Evolutionary conservation across 1,284 basidiomycete species (phyloP).

Genomic region (Bjerkandera adusta): DNA sequence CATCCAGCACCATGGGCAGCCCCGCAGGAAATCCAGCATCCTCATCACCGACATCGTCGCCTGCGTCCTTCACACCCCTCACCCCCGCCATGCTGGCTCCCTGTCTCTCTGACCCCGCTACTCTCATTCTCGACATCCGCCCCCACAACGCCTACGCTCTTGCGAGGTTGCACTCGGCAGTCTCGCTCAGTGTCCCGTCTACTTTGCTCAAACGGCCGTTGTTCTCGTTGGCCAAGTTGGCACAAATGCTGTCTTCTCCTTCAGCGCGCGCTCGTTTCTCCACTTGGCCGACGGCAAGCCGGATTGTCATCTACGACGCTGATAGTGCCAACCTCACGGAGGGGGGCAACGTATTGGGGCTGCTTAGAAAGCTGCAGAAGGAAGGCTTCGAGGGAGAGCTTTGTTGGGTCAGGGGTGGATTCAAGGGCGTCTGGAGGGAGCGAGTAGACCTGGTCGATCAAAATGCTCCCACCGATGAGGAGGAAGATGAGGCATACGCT

Average conservation of each 20-base stretch:
- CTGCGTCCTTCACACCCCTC: conserved; percentile 32
- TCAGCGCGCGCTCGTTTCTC: conserved; percentile 59
- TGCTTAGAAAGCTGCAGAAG: conserved; percentile 82
- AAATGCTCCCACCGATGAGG: conserved; percentile 40
- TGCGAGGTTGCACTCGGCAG: conserved; percentile 68
- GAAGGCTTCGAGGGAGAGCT: conserved; percentile 62
- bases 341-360: conserved; percentile 69
- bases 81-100: conserved; percentile 31
- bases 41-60: conserved; percentile 3
- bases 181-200: conserved; percentile 91
- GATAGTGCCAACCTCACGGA: conserved; percentile 64
- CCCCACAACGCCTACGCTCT: conserved; percentile 72
- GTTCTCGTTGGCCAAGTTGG: conserved; percentile 74
- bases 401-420: conserved; percentile 80
- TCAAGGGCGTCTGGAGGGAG: conserved; percentile 65
- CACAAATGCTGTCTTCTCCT: conserved; percentile 69
- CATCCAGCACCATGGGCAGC: no score
- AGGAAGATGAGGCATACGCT: conserved; percentile 51
- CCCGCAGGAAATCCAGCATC: neutral
- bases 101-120: conserved; percentile 32
- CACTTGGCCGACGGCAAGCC: conserved; percentile 50
- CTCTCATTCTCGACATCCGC: conserved; percentile 83
- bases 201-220: conserved; percentile 89
- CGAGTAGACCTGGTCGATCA: conserved; percentile 50
- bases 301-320: conserved; percentile 81